Percentiles rank a stretch among this genome's conserved stretches.
phyloP scores from a whole-genome alignment of 192 early-diverging fungal genomes.

The Coemansia erecta region DNA sequence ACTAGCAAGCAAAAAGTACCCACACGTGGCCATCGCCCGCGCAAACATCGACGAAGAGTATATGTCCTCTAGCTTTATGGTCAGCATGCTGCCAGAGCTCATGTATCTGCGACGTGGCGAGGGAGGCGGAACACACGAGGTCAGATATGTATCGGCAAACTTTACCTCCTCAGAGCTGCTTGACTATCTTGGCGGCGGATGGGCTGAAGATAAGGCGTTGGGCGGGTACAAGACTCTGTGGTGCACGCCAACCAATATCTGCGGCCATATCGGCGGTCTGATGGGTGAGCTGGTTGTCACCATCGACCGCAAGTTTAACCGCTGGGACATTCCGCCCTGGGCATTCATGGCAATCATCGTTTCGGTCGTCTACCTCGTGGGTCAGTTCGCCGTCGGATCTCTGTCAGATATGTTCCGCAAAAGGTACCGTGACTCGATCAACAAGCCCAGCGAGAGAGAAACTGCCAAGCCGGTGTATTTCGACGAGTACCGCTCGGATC shows the following conservation, averaged over 20 bases:
- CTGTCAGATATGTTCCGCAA: constrained; percentile 20
- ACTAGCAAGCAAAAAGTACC: constrained; percentile 26
- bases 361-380: constrained; percentile 38
- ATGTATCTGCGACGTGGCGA: constrained; percentile 32
- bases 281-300: constrained; percentile 36
- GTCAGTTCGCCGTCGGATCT: constrained; percentile 27
- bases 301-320: constrained; percentile 32
- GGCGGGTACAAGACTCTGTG: constrained; percentile 43
- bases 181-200: constrained; percentile 41
- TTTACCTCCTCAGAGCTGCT: constrained; percentile 32
- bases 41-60: constrained; percentile 46
- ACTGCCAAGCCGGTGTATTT: constrained; percentile 18
- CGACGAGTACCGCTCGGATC: constrained; percentile 40
- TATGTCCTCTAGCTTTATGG: constrained; percentile 50
- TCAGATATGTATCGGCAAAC: constrained; percentile 37
- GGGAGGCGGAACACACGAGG: constrained; percentile 29
- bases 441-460: constrained; percentile 8
- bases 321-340: constrained; percentile 47
- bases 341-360: constrained; percentile 45
- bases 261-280: constrained; percentile 47
- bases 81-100: constrained; percentile 41
- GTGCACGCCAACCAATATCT: constrained; percentile 51
- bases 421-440: constrained; percentile 26
- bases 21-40: constrained; percentile 35
- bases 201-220: constrained; percentile 24